Conservation (phyloP, 2,329 filamentous ascomycete species). For the Rhynchosporium secalis region DNA sequence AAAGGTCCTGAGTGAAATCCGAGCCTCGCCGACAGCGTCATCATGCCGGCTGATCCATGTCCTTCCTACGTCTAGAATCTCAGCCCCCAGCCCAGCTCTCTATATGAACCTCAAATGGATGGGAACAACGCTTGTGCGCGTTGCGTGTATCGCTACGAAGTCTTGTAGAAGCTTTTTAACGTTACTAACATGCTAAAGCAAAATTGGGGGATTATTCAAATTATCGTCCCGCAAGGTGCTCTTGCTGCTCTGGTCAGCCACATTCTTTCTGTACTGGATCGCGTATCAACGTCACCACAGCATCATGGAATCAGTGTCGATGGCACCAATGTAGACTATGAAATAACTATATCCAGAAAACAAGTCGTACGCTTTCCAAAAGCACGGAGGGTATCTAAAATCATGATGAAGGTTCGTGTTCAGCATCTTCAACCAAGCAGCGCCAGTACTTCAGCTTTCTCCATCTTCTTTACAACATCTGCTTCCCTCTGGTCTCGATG, state of each 20-base stretch:
- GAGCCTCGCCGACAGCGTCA: slow-evolving; percentile 13
- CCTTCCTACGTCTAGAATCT: background rate
- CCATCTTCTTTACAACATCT: slow-evolving; percentile 48
- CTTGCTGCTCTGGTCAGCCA: too few relatives aligned
- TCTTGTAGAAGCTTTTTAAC: too few relatives aligned
- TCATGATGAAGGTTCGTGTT: background rate
- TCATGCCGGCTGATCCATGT: background rate
- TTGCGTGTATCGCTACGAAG: too few relatives aligned
- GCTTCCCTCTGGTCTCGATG: slow-evolving; percentile 62
- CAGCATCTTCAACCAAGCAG: background rate
- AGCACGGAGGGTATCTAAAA: slow-evolving; percentile 16
- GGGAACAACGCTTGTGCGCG: too few relatives aligned
- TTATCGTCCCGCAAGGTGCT: too few relatives aligned
- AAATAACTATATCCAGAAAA: background rate
- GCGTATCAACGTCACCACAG: too few relatives aligned
- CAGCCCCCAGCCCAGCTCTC: background rate
- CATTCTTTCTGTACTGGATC: too few relatives aligned
- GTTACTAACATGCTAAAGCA: too few relatives aligned
- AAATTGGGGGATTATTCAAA: too few relatives aligned
- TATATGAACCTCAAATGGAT: too few relatives aligned
- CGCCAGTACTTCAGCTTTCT: background rate
- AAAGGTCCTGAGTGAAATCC: background rate
- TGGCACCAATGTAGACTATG: background rate
- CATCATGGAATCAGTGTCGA: background rate
- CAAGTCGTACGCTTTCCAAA: slow-evolving; percentile 2